These are phyloP conservation scores for Cladosporium oxysporum DNA, from an alignment of 2,329 filamentous ascomycete species.

Conservation along the genomic window DNA sequence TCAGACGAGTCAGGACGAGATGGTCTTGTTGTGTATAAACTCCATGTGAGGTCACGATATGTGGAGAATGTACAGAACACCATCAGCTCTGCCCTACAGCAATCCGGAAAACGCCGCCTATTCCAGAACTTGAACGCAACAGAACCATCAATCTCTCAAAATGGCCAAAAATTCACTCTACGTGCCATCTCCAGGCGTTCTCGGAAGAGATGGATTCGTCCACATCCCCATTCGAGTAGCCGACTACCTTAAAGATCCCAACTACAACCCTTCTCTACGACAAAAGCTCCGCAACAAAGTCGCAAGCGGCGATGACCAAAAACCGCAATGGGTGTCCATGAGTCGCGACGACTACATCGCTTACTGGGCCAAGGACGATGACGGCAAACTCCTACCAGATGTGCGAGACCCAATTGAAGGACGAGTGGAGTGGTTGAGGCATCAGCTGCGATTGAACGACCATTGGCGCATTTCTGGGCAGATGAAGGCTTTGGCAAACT, in stretches of 20 bases:
- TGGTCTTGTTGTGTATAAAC: neutral
- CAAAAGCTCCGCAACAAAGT: conserved; percentile 5
- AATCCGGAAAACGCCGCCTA: neutral
- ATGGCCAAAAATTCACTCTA: neutral
- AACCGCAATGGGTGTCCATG: neutral
- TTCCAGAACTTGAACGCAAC: neutral
- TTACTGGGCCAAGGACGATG: neutral
- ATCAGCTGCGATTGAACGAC: neutral
- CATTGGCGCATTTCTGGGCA: neutral
- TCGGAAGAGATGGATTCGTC: neutral
- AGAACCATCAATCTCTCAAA: neutral
- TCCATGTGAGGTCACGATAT: neutral
- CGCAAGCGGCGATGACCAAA: neutral
- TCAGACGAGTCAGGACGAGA: neutral
- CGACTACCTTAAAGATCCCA: neutral
- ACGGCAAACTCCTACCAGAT: neutral
- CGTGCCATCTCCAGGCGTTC: neutral
- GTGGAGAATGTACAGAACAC: neutral
- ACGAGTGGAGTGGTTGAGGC: conserved; percentile 6
- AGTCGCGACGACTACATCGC: neutral
- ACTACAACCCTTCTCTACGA: neutral
- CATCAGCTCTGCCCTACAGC: neutral
- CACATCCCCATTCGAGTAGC: conserved; percentile 1
- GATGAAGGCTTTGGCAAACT: neutral
- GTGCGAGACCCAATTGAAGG: neutral